Evolutionary conservation across 768 basidiomycete species (phyloP).

Genomic region (Trametes cinnabarina): DNA sequence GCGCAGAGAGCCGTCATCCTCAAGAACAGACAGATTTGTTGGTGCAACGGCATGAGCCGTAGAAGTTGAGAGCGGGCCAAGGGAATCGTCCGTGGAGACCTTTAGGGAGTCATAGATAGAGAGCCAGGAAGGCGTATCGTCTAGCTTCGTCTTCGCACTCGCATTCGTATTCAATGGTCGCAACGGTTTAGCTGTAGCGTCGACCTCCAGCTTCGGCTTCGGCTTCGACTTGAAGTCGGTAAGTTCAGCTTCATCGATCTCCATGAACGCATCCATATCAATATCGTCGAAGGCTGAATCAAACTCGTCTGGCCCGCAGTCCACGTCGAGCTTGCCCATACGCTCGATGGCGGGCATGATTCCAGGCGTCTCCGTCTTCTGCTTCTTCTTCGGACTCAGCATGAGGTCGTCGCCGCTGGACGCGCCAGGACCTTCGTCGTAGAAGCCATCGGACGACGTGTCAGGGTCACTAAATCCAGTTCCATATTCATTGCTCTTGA

Average conservation of each 20-base stretch:
- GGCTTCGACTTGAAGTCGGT: conserved; percentile 33
- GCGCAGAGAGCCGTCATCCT: conserved; percentile 78
- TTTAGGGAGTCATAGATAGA: conserved; percentile 71
- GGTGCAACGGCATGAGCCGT: conserved; percentile 31
- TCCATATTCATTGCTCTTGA: conserved; percentile 1
- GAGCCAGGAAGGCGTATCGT: conserved; percentile 61
- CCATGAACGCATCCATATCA: conserved; percentile 58
- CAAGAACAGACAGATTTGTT: conserved; percentile 57
- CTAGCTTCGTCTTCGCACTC: conserved; percentile 45
- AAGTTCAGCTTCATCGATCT: conserved; percentile 52
- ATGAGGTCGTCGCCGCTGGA: conserved; percentile 57
- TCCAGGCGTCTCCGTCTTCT: conserved; percentile 42
- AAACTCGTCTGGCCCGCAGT: conserved; percentile 34
- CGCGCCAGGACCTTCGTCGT: conserved; percentile 31
- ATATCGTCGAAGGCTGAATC: conserved; percentile 48
- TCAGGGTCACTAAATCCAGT: conserved; percentile 22
- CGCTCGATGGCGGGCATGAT: conserved; percentile 57
- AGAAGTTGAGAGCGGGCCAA: conserved; percentile 46
- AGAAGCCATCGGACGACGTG: conserved; percentile 30
- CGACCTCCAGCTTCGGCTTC: conserved; percentile 27
- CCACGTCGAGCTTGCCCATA: conserved; percentile 57
- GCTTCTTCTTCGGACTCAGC: conserved; percentile 72
- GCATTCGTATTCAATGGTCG: conserved; percentile 24
- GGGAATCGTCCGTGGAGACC: conserved; percentile 57
- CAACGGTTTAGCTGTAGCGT: conserved; percentile 21